A percentile compares a stretch with the other conserved stretches of the same genome.
phyloP scores from a whole-genome alignment of 768 basidiomycete species.

The Dictyophora rubrovolvata region DNA sequence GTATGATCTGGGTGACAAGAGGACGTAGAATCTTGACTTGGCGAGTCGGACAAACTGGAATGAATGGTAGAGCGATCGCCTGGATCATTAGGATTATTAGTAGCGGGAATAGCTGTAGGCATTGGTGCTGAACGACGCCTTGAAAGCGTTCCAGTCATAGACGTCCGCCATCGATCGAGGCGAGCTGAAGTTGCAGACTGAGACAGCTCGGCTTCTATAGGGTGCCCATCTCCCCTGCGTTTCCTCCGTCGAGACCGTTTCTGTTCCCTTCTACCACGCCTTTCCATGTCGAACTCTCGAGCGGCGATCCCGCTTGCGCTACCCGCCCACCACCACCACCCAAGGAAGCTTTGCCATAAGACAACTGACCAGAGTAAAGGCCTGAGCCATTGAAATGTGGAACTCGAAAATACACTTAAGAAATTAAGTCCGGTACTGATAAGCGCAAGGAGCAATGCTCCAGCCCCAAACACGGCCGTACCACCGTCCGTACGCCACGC shows the following conservation, averaged over 20 bases:
- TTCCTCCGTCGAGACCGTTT: conserved; percentile 6
- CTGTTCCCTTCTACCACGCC: conserved; percentile 29
- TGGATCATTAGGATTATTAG: conserved; percentile 10
- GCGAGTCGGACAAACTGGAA: background rate
- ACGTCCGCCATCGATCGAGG: conserved; percentile 12
- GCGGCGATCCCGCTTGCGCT: conserved; percentile 66
- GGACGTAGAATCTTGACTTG: conserved; percentile 10
- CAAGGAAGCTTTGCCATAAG: conserved; percentile 94
- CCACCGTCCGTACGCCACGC: conserved; percentile 98
- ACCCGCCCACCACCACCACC: conserved; percentile 99
- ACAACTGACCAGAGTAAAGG: conserved; percentile 84
- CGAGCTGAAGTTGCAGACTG: background rate
- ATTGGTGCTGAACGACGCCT: background rate
- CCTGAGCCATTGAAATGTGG: conserved; percentile 88
- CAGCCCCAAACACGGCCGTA: conserved; percentile 85
- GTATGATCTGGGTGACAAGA: conserved; percentile 19
- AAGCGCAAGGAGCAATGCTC: conserved; percentile 74
- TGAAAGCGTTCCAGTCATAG: conserved; percentile 1
- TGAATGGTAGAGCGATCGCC: background rate
- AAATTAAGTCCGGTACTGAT: conserved; percentile 81
- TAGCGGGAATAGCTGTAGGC: conserved; percentile 9
- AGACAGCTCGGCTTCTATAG: background rate
- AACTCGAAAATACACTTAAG: conserved; percentile 70
- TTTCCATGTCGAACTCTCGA: conserved; percentile 52
- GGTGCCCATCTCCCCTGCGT: conserved; percentile 10